Evolutionary conservation across 169 alveolate genomes (phyloP).

Genomic region (Ichthyophthirius multifiliis): DNA sequence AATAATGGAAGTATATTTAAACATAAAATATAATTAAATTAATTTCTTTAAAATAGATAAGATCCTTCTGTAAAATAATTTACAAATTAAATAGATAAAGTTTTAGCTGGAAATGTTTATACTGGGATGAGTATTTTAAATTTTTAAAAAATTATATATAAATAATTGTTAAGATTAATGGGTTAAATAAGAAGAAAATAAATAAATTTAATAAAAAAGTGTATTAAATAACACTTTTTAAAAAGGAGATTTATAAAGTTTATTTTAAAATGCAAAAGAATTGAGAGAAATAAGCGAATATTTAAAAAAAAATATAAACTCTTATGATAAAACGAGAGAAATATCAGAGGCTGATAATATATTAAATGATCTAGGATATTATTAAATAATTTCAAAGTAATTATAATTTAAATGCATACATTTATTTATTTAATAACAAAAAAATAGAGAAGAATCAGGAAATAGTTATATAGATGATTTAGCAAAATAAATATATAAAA

Average conservation of each 20-base stretch:
- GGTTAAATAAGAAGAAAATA: background rate
- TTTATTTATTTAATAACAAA: background rate
- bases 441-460: background rate
- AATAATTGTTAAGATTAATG: background rate
- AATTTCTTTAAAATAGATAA: background rate
- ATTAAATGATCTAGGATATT: constrained; percentile 9
- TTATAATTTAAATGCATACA: background rate
- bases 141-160: background rate
- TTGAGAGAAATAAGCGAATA: background rate
- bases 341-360: constrained; percentile 21
- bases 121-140: background rate
- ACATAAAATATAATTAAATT: background rate
- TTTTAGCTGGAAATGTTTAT: background rate
- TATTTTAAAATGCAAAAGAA: background rate
- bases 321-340: background rate
- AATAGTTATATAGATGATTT: constrained; percentile 16
- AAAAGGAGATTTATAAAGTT: background rate
- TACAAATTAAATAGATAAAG: background rate
- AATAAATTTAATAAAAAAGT: background rate
- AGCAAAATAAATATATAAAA: constrained; percentile 4
- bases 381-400: background rate
- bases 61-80: background rate
- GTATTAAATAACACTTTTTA: background rate
- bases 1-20: background rate
- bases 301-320: background rate